Conservation (phyloP, 768 basidiomycete species). For the Exidia glandulosa region DNA sequence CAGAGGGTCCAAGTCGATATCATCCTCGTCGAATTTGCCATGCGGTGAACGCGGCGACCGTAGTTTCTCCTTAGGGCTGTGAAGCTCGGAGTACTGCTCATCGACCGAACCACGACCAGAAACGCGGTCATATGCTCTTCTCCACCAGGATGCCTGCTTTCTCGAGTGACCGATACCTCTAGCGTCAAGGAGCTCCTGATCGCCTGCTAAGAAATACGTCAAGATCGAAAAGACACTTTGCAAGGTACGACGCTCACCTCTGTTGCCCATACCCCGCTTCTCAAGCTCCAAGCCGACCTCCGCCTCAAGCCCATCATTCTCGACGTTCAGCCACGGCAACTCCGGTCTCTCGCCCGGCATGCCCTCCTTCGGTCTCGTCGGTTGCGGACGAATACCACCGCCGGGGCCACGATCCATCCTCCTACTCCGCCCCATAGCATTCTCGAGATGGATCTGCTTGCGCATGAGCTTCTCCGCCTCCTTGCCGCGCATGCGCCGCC, state of each 20-base stretch:
- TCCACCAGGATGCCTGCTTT: constrained; percentile 47
- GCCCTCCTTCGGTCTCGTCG: background rate
- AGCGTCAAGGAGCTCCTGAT: constrained; percentile 3
- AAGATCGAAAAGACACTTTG: too few species aligned
- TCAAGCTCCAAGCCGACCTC: constrained; percentile 45
- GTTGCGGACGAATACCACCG: background rate
- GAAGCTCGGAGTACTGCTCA: constrained; percentile 12
- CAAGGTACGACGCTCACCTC: constrained; percentile 22
- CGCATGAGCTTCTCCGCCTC: constrained; percentile 39
- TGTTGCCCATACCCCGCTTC: constrained; percentile 30
- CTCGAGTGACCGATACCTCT: constrained; percentile 11
- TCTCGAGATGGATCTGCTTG: constrained; percentile 27
- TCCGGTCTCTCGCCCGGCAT: constrained; percentile 12
- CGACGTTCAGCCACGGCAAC: constrained; percentile 41
- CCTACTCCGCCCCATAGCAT: constrained; percentile 22
- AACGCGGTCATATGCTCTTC: constrained; percentile 38
- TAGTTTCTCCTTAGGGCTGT: constrained; percentile 7
- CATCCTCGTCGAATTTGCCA: constrained; percentile 12
- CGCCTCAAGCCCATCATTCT: constrained; percentile 34
- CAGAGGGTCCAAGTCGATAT: background rate
- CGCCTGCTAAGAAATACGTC: too few species aligned
- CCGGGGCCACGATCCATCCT: constrained; percentile 12
- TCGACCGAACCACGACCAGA: constrained; percentile 25
- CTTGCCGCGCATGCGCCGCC: constrained; percentile 38
- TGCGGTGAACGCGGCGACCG: constrained; percentile 10